These are phyloP conservation scores for Dactylis glomerata DNA, from an alignment of 176 grass and related monocot genomes.

Conservation along the genomic window DNA sequence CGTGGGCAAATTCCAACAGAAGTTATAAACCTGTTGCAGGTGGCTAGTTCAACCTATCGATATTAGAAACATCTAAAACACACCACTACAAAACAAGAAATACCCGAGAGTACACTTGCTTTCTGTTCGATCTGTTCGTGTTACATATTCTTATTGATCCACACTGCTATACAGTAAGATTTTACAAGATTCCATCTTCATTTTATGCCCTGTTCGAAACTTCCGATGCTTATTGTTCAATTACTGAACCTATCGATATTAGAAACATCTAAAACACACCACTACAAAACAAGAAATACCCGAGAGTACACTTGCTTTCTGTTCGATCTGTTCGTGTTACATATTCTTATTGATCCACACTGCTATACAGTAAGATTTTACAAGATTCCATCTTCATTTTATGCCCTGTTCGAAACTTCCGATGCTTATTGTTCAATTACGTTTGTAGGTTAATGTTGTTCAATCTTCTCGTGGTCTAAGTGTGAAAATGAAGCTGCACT, in stretches of 20 bases:
- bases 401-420: neutral
- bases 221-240: slow-evolving; percentile 10
- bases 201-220: neutral
- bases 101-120: neutral
- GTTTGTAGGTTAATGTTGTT: slow-evolving; percentile 73
- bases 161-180: no score
- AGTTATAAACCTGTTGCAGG: neutral
- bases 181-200: neutral
- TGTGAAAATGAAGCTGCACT: slow-evolving; percentile 94
- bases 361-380: slow-evolving; percentile 6
- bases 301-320: neutral
- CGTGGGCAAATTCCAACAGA: no score
- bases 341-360: neutral
- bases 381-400: neutral
- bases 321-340: neutral
- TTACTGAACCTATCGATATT: neutral
- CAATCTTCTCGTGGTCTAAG: slow-evolving; percentile 63
- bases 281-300: neutral
- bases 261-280: neutral
- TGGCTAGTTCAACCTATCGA: neutral
- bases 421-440: slow-evolving; percentile 20
- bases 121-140: neutral
- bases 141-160: neutral
- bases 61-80: neutral
- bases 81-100: neutral